Conservation (phyloP, 208 protist species). For the Trypanosoma brucei region DNA sequence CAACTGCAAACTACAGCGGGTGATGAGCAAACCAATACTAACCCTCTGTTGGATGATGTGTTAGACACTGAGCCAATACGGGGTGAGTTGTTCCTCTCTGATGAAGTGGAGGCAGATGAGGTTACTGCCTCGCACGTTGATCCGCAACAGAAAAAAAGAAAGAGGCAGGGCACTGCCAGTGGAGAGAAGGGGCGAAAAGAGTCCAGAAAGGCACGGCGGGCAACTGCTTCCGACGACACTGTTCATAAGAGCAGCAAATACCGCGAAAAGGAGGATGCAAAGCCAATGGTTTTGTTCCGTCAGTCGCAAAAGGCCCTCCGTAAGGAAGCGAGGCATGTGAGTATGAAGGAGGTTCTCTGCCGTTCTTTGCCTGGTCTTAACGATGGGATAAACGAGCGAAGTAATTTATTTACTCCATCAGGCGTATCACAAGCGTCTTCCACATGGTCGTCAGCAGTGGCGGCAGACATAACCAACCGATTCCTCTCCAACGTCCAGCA, state of each 20-base stretch:
- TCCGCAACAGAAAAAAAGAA: no score
- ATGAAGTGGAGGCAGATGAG: no score
- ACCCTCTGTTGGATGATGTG: no score
- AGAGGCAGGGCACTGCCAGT: no score
- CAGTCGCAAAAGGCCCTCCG: slow-evolving; percentile 64
- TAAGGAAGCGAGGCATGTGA: slow-evolving; percentile 55
- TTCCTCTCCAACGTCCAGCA: slow-evolving; percentile 66
- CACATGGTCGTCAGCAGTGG: slow-evolving; percentile 55
- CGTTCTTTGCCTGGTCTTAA: slow-evolving; percentile 18
- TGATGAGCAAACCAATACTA: no score
- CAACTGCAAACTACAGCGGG: not conserved
- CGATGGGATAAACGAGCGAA: slow-evolving; percentile 7
- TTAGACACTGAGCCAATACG: no score
- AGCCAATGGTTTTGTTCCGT: slow-evolving; percentile 35
- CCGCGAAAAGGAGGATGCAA: not conserved
- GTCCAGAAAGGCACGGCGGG: not conserved
- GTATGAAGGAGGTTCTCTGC: slow-evolving; percentile 60
- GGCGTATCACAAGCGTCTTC: slow-evolving; percentile 26
- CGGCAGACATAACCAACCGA: slow-evolving; percentile 58
- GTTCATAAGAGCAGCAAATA: not conserved
- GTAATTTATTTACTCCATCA: slow-evolving; percentile 26
- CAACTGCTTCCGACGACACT: not conserved
- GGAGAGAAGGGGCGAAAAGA: no score
- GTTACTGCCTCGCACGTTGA: no score
- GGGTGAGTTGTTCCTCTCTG: no score